Conservation (phyloP, 2,329 filamentous ascomycete genomes). For the Colletotrichum karsti region DNA sequence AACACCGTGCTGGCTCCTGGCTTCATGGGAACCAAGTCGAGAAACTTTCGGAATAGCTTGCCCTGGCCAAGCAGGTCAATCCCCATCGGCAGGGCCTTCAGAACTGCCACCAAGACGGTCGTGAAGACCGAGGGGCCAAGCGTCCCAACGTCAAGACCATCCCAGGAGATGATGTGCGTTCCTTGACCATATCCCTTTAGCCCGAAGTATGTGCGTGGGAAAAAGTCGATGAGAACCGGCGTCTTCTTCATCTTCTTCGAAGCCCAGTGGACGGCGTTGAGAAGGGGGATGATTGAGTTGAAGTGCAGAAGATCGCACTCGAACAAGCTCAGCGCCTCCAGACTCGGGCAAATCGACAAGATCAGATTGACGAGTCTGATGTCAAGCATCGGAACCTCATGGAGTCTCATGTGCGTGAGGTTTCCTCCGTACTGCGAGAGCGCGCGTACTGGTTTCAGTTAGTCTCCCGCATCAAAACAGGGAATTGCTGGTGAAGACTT, state of each 20-base stretch:
- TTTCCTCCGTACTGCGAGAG: constrained; percentile 17
- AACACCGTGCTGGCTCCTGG: constrained; percentile 9
- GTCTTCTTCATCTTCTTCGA: constrained; percentile 23
- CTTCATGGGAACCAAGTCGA: constrained; percentile 22
- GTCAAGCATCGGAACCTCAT: constrained; percentile 35
- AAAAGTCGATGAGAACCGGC: constrained; percentile 24
- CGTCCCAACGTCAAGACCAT: neutral
- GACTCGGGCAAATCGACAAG: constrained; percentile 29
- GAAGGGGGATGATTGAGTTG: constrained; percentile 25
- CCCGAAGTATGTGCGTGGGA: constrained; percentile 3
- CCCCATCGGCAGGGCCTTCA: constrained; percentile 22
- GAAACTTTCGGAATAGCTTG: constrained; percentile 7
- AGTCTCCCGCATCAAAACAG: neutral
- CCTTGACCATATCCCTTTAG: neutral
- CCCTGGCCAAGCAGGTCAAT: constrained; percentile 2
- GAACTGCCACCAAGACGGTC: constrained; percentile 9
- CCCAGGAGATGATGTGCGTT: constrained; percentile 20
- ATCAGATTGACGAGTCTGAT: constrained; percentile 28
- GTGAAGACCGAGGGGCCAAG: neutral
- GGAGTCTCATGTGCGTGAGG: constrained; percentile 34
- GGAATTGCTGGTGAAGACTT: neutral
- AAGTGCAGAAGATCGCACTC: constrained; percentile 41
- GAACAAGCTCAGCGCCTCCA: constrained; percentile 35
- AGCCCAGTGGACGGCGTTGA: constrained; percentile 33
- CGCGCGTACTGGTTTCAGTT: constrained; percentile 1